Conservation (phyloP, 352 stramenopile genomes). For the Aphanomyces euteiches region DNA sequence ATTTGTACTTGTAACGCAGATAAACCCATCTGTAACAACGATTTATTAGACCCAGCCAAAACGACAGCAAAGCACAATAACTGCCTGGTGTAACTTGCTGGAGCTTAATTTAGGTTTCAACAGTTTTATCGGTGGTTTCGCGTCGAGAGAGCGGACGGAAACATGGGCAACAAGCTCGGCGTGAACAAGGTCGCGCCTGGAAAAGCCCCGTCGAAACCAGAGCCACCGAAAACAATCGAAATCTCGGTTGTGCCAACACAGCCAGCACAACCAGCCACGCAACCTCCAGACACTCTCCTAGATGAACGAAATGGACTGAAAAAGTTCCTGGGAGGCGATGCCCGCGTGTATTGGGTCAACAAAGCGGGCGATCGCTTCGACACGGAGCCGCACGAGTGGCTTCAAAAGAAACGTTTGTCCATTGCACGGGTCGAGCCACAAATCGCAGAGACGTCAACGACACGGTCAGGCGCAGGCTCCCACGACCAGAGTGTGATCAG, state of each 20-base stretch:
- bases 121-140: neutral
- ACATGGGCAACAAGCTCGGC: neutral
- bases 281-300: neutral
- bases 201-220: too few species aligned
- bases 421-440: neutral
- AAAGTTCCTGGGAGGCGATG: neutral
- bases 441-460: neutral
- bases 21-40: too few species aligned
- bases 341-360: constrained; percentile 4
- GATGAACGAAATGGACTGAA: neutral
- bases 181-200: neutral
- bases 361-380: neutral
- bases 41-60: too few species aligned
- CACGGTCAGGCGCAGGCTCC: too few species aligned
- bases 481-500: neutral
- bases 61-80: too few species aligned
- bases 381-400: neutral
- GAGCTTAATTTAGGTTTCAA: neutral
- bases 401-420: neutral
- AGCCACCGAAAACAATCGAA: too few species aligned
- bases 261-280: neutral
- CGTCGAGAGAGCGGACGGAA: neutral
- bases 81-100: too few species aligned
- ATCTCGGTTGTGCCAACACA: too few species aligned
- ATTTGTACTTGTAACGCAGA: too few species aligned